phyloP scores from a whole-genome alignment of 1,284 basidiomycete genomes.

The Papiliotrema flavescens region DNA sequence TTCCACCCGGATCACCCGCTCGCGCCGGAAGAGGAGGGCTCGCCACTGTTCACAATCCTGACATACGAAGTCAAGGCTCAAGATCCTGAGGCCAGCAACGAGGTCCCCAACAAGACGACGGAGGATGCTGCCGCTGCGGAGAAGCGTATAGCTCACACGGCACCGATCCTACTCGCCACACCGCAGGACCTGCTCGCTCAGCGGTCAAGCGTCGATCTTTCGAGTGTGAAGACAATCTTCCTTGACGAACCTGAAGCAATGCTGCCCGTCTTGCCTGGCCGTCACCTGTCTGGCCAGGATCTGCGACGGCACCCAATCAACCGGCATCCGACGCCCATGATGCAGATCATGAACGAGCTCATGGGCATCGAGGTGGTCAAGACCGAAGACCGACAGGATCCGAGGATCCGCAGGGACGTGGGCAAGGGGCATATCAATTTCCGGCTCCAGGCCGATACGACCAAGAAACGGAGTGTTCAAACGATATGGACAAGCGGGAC shows the following conservation, averaged over 20 bases:
- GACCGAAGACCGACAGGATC: neutral
- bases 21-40: neutral
- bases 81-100: neutral
- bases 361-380: slow-evolving; percentile 10
- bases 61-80: neutral
- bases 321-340: slow-evolving; percentile 25
- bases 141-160: neutral
- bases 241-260: slow-evolving; percentile 37
- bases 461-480: slow-evolving; percentile 11
- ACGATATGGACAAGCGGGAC: slow-evolving; percentile 32
- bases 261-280: slow-evolving; percentile 22
- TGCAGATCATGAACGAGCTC: slow-evolving; percentile 15
- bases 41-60: slow-evolving; percentile 5
- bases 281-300: slow-evolving; percentile 2
- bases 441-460: slow-evolving; percentile 14
- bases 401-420: neutral
- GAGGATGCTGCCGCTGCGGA: neutral
- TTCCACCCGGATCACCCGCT: neutral
- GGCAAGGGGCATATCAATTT: neutral
- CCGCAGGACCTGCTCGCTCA: neutral
- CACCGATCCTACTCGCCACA: slow-evolving; percentile 2
- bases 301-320: slow-evolving; percentile 19
- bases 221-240: slow-evolving; percentile 19
- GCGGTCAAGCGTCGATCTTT: neutral
- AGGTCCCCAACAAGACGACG: neutral